Evolutionary conservation across 805 yeast genomes (phyloP).

Genomic region (Cyberlindnera amylophila): DNA sequence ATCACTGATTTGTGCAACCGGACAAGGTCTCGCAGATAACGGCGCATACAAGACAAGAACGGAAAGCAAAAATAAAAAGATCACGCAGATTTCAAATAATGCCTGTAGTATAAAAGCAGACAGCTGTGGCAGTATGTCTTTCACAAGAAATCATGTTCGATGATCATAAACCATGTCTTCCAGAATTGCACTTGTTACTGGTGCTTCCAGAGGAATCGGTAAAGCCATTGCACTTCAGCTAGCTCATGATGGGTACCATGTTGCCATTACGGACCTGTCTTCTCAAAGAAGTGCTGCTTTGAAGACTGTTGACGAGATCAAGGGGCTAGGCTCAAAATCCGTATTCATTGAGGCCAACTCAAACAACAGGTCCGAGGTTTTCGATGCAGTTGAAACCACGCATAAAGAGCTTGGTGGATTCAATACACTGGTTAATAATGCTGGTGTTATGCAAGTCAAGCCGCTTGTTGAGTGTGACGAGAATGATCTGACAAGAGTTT

Average conservation of each 20-base stretch:
- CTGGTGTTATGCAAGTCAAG: conserved; percentile 31
- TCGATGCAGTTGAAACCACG: conserved; percentile 28
- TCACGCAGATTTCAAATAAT: too few relatives aligned
- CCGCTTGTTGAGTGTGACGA: conserved; percentile 29
- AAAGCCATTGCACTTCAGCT: conserved; percentile 76
- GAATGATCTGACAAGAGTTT: conserved; percentile 26
- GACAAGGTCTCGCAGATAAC: too few relatives aligned
- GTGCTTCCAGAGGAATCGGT: conserved; percentile 90
- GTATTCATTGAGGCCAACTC: conserved; percentile 28
- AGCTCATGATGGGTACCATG: conserved; percentile 63
- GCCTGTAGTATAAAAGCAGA: too few relatives aligned
- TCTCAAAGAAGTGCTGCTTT: conserved; percentile 23
- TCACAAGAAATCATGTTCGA: too few relatives aligned
- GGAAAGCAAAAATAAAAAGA: too few relatives aligned
- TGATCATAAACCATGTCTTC: conserved; percentile 3
- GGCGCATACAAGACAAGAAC: too few relatives aligned
- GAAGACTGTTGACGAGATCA: conserved; percentile 23
- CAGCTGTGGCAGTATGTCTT: too few relatives aligned
- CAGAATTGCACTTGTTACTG: conserved; percentile 69
- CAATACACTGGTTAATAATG: conserved; percentile 36
- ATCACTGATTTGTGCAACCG: too few relatives aligned
- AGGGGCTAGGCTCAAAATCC: conserved; percentile 20
- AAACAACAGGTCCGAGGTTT: conserved; percentile 23
- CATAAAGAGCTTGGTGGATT: conserved; percentile 30
- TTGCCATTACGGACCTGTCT: conserved; percentile 29